Evolutionary conservation across 345 rosid species (phyloP).

Genomic region (Mangifera indica): DNA sequence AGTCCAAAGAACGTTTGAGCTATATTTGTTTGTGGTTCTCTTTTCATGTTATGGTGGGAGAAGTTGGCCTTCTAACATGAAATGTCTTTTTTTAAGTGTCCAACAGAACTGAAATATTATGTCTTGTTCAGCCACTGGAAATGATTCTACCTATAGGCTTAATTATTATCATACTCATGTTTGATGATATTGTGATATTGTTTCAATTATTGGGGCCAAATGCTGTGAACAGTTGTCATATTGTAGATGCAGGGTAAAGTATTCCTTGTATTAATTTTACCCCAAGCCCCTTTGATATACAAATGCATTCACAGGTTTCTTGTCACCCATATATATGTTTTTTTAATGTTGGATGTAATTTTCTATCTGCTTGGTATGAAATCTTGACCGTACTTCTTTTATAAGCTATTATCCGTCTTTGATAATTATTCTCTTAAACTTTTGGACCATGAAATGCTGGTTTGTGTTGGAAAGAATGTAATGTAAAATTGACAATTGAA

Average conservation of each 20-base stretch:
- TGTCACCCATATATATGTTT: background rate
- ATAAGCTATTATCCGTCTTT: background rate
- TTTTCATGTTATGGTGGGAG: background rate
- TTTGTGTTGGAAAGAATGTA: slow-evolving; percentile 11
- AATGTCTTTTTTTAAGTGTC: background rate
- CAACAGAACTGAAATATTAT: background rate
- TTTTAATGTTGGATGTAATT: background rate
- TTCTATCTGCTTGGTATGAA: background rate
- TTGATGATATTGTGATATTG: background rate
- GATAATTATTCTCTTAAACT: background rate
- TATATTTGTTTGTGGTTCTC: background rate
- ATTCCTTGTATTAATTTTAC: background rate
- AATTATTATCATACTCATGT: background rate
- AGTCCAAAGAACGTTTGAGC: background rate
- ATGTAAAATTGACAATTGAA: too few species aligned
- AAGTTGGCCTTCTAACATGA: background rate
- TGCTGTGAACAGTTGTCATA: background rate
- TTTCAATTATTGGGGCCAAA: background rate
- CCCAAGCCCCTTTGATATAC: background rate
- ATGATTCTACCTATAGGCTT: background rate
- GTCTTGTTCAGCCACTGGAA: background rate
- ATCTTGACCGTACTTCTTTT: background rate
- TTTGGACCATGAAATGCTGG: background rate
- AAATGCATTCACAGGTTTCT: background rate
- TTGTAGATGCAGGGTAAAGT: background rate